Conservation (phyloP, 78 protist species). For the Dictyostelium firmibasis region DNA sequence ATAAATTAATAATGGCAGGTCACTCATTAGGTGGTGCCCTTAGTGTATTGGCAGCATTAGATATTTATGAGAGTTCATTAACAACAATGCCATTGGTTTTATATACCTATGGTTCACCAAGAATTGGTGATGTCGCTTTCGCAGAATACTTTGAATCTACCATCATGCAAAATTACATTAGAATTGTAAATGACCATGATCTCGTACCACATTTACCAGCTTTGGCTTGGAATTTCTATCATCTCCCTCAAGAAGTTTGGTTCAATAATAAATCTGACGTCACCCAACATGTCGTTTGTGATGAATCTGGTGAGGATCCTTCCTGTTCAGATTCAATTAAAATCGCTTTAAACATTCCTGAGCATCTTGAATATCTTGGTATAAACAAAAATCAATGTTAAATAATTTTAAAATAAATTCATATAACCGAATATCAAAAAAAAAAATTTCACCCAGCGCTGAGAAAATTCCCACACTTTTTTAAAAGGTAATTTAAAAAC, state of each 20-base stretch:
- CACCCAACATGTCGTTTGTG: neutral
- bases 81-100: conserved; percentile 38
- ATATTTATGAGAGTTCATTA: neutral
- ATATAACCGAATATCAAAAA: too few species aligned
- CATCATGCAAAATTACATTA: neutral
- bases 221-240: conserved; percentile 20
- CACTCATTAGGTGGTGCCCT: conserved; percentile 73
- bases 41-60: conserved; percentile 23
- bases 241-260: conserved; percentile 53
- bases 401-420: too few species aligned
- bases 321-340: conserved; percentile 19
- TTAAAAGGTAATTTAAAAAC: too few species aligned
- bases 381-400: conserved; percentile 38
- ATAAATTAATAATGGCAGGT: conserved; percentile 11
- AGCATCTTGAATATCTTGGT: conserved; percentile 44
- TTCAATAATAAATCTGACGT: neutral
- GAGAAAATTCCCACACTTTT: too few species aligned
- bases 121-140: conserved; percentile 67
- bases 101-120: conserved; percentile 70
- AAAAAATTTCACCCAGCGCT: neutral
- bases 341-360: conserved; percentile 6
- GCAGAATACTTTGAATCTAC: conserved; percentile 43
- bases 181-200: conserved; percentile 48
- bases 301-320: conserved; percentile 62
- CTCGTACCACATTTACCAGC: conserved; percentile 68